phyloP scores from a whole-genome alignment of 2,329 filamentous ascomycete species.

The Teratosphaeria gauchensis region DNA sequence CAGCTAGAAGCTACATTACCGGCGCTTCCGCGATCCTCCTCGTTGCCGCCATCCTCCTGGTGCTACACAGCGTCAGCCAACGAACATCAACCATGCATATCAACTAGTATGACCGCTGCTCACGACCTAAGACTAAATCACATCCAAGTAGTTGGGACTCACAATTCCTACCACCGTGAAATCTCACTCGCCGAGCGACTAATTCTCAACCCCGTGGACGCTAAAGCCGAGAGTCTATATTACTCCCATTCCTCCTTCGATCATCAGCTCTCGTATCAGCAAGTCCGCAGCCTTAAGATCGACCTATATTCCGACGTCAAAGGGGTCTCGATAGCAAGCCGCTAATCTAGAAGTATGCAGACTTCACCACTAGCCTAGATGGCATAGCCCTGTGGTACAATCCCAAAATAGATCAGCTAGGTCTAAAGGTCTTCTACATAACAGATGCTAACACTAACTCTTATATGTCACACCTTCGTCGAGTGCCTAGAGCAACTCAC shows the following conservation, averaged over 20 bases:
- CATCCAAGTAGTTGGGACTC: slow-evolving; percentile 42
- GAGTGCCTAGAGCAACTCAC: slow-evolving; percentile 36
- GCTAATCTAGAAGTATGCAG: slow-evolving; percentile 32
- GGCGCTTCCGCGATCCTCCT: neutral
- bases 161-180: slow-evolving; percentile 45
- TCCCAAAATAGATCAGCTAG: slow-evolving; percentile 31
- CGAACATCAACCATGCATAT: slow-evolving; percentile 7
- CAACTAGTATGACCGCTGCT: neutral
- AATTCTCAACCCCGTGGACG: slow-evolving; percentile 30
- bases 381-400: slow-evolving; percentile 30
- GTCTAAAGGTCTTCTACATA: slow-evolving; percentile 43
- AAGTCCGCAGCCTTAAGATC: slow-evolving; percentile 39
- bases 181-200: slow-evolving; percentile 32
- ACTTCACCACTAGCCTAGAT: slow-evolving; percentile 24
- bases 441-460: slow-evolving; percentile 39
- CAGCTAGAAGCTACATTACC: neutral
- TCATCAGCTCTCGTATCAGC: slow-evolving; percentile 38
- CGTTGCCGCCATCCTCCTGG: neutral
- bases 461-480: slow-evolving; percentile 37
- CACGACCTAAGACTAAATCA: slow-evolving; percentile 39
- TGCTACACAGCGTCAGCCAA: neutral
- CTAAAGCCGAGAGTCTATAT: slow-evolving; percentile 34
- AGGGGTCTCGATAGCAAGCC: slow-evolving; percentile 41
- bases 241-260: slow-evolving; percentile 40
- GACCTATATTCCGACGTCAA: slow-evolving; percentile 41